Evolutionary conservation across 768 basidiomycete genomes (phyloP), one percentile per base, ranked within the genome.

Genomic region (Boletus pseudo-olivaceus): DNA sequence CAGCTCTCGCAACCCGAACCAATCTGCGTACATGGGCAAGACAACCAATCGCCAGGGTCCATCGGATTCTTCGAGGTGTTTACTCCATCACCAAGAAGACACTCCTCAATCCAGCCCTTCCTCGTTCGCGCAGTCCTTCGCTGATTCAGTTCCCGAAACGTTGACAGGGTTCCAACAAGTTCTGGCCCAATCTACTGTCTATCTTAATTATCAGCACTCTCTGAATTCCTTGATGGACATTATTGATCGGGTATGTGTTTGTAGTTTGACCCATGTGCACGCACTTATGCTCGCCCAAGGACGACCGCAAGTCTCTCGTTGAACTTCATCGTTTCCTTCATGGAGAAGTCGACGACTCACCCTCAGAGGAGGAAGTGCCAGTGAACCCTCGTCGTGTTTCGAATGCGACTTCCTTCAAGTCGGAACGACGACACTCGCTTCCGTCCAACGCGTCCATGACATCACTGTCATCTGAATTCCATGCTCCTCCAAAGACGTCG

Each of bases 221-320:
- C 71, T 93, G 58, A 85, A 86, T 57, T 91, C 90, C n/a, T 73
- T 93, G 53, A 75, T 80, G 53, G 88, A 90, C 63, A 90, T 93
- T 55, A 75, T 93, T 34, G 88, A 91, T 65, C 75, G 86, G 61
- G 90, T 92, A 67, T 51, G 85, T 76, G 26, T 49, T 47, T 37
- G 32, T 44, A n/a, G 41, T 44, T 23, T 40, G 19, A 4, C 7
- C 1, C 35, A 15, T 53, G 23, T 49, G 42, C 26, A 27, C 30
- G 57, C 52, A 42, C 57, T 59, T 1, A 57, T 17, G 9, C 19
- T 20, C 29, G 47, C 53, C 43, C 39, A 64, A 91, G 90, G 89
- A 92, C 62, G 90, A 93, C 66, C 78, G 76, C 56, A 80, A 78
- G 61, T 89, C 87, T 3, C 79, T 93, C 7, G 81, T 83, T 4